phyloP scores from a whole-genome alignment of 495 filamentous ascomycete species.

The Oidiodendron maius region DNA sequence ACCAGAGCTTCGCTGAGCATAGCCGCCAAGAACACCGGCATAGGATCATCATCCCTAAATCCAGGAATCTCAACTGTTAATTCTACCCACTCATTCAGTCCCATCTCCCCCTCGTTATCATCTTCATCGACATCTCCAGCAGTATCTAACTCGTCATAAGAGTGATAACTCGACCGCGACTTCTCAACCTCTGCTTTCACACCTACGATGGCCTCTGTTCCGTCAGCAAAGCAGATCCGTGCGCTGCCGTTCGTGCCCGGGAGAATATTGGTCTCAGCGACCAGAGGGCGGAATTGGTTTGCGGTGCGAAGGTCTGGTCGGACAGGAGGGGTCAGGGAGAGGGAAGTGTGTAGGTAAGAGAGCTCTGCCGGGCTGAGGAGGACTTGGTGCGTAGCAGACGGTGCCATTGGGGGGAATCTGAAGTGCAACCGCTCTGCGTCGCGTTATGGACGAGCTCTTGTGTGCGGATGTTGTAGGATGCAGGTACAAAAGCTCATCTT shows the following conservation, averaged over 20 bases:
- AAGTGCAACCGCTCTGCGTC: no score
- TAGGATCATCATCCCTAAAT: constrained; percentile 81
- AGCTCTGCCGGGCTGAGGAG: constrained; percentile 93
- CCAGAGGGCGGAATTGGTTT: constrained; percentile 82
- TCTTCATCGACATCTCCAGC: constrained; percentile 26
- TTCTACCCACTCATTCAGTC: constrained; percentile 67
- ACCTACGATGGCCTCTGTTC: constrained; percentile 90
- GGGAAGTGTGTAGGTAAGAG: constrained; percentile 88
- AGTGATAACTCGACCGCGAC: constrained; percentile 33
- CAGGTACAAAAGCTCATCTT: no score
- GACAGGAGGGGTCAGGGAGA: constrained; percentile 70
- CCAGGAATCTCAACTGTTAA: constrained; percentile 82
- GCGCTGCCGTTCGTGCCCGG: constrained; percentile 88
- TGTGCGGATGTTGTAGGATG: background rate
- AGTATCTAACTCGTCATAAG: background rate
- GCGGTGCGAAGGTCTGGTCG: constrained; percentile 81
- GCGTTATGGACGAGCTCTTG: background rate
- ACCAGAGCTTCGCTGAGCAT: constrained; percentile 88
- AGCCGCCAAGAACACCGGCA: constrained; percentile 76
- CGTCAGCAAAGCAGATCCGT: constrained; percentile 88
- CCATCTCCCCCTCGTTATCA: constrained; percentile 25
- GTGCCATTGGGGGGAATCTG: constrained; percentile 15
- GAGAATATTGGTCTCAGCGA: constrained; percentile 84
- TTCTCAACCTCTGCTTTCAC: constrained; percentile 90
- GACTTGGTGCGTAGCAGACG: constrained; percentile 32